Conservation (phyloP, 441 rosid genomes). For the Biscutella laevigata region DNA sequence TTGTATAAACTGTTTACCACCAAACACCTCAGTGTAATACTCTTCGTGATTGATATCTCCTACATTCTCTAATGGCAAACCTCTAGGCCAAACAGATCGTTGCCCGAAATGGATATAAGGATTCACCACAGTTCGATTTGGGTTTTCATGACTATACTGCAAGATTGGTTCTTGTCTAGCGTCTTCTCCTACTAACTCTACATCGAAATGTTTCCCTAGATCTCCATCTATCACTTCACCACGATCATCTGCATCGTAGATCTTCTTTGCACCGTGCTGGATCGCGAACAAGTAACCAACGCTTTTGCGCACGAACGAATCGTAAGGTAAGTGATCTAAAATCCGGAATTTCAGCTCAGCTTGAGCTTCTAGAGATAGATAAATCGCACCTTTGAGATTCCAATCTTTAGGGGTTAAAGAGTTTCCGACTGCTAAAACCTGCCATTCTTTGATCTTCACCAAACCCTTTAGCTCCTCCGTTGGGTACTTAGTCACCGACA, state of each 20-base stretch:
- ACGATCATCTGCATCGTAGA: conserved; percentile 84
- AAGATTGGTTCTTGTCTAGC: conserved; percentile 72
- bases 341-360: conserved; percentile 55
- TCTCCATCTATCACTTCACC: conserved; percentile 76
- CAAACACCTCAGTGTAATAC: conserved; percentile 72
- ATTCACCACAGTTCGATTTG: conserved; percentile 66
- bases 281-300: conserved; percentile 88
- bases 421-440: conserved; percentile 70
- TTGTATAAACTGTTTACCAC: conserved; percentile 86
- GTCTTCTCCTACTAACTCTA: conserved; percentile 67
- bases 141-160: conserved; percentile 80
- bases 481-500: conserved; percentile 67
- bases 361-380: conserved; percentile 69
- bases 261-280: conserved; percentile 88
- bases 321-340: conserved; percentile 59
- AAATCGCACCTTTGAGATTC: conserved; percentile 80
- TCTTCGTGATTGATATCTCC: conserved; percentile 76
- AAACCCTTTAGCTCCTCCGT: conserved; percentile 47
- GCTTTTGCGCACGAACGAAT: conserved; percentile 67
- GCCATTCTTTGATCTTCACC: conserved; percentile 77
- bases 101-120: conserved; percentile 94
- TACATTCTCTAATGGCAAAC: conserved; percentile 84
- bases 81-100: conserved; percentile 93
- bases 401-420: conserved; percentile 75
- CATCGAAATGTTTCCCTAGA: conserved; percentile 83